These are phyloP conservation scores for Cryptococcus amylolentus DNA, from an alignment of 1,284 basidiomycete species.

Conservation along the genomic window DNA sequence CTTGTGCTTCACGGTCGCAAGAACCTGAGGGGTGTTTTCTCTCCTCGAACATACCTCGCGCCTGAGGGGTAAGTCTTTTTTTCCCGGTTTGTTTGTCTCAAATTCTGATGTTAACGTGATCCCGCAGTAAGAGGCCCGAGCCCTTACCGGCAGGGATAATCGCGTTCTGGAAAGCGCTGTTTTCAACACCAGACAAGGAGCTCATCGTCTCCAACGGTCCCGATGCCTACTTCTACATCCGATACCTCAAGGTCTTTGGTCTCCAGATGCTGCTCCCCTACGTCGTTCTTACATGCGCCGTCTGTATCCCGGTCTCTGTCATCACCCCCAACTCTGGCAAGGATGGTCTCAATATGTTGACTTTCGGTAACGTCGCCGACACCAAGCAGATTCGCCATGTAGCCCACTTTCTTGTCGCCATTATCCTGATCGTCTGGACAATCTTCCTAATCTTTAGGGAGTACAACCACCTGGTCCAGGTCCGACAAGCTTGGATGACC, in stretches of 20 bases:
- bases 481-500: conserved; percentile 81
- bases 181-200: conserved; percentile 34
- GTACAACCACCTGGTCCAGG: conserved; percentile 72
- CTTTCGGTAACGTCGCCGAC: conserved; percentile 70
- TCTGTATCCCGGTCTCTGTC: conserved; percentile 42
- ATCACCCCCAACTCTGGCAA: conserved; percentile 53
- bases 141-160: conserved; percentile 27
- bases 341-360: conserved; percentile 68
- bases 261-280: conserved; percentile 72
- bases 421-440: conserved; percentile 76
- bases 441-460: conserved; percentile 75
- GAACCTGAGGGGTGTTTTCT: conserved; percentile 37
- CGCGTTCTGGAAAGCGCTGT: conserved; percentile 39
- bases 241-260: conserved; percentile 56
- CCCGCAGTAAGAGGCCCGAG: conserved; percentile 29
- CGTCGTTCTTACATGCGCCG: conserved; percentile 59
- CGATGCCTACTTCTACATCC: conserved; percentile 91
- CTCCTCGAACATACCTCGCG: conserved; percentile 40
- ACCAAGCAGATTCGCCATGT: conserved; percentile 61
- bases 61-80: conserved; percentile 32
- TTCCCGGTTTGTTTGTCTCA: neutral
- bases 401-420: conserved; percentile 70
- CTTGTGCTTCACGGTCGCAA: conserved; percentile 33
- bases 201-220: conserved; percentile 67
- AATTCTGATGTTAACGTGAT: neutral